Evolutionary conservation across 2,329 filamentous ascomycete species (phyloP).

Genomic region (Colletotrichum sp.): DNA sequence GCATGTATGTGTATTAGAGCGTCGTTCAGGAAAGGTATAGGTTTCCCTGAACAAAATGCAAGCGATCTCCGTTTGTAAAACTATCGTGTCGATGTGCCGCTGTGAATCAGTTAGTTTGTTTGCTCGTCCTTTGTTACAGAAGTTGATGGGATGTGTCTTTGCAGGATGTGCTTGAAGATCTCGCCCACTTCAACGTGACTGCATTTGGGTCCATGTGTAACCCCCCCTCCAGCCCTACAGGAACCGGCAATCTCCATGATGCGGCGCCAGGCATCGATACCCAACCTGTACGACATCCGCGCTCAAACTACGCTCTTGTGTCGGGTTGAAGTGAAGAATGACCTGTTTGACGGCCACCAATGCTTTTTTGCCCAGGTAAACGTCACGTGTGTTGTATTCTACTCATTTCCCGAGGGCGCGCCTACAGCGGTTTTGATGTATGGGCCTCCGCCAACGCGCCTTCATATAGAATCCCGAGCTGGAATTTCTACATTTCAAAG

Average conservation of each 20-base stretch:
- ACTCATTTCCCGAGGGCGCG: not conserved
- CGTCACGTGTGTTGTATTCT: not conserved
- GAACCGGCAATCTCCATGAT: not conserved
- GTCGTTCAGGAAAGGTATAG: constrained; percentile 11
- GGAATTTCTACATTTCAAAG: not conserved
- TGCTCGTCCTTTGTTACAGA: not conserved
- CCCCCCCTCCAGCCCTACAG: not conserved
- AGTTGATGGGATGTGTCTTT: not conserved
- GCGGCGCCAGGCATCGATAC: not conserved
- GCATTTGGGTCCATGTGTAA: not conserved
- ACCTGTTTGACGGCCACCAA: not conserved
- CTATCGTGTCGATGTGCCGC: not conserved
- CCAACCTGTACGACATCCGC: not conserved
- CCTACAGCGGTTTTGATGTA: not conserved
- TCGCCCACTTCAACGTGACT: not conserved
- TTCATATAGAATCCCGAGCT: not conserved
- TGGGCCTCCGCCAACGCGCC: not conserved
- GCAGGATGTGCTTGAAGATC: not conserved
- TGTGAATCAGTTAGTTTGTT: not conserved
- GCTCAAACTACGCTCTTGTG: not conserved
- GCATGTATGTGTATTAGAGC: constrained; percentile 20
- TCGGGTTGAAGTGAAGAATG: not conserved
- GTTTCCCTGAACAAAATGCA: constrained; percentile 15
- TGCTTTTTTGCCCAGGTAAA: not conserved
- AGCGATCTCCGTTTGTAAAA: constrained; percentile 3